Conservation (phyloP, 2,329 filamentous ascomycete species). For the Colletotrichum lindemuthianum region DNA sequence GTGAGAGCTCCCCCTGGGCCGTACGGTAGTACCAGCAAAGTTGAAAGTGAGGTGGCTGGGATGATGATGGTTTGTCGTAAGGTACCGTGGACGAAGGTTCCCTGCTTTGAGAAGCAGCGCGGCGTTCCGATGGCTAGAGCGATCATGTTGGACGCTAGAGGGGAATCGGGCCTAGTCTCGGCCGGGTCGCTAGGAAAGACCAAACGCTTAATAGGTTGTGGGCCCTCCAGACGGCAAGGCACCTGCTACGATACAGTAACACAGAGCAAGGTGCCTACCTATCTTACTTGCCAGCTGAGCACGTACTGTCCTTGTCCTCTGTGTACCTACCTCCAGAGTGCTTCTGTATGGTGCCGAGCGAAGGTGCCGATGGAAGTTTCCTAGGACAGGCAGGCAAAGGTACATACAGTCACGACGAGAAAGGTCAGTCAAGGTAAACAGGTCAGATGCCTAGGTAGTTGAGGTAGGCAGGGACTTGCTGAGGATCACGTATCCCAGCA, state of each 20-base stretch:
- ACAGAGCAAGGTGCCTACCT: too few species aligned
- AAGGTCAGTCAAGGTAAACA: too few species aligned
- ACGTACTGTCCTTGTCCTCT: background rate
- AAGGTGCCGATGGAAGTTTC: too few species aligned
- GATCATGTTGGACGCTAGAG: constrained; percentile 11
- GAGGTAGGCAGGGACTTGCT: too few species aligned
- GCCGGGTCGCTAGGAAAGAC: constrained; percentile 23
- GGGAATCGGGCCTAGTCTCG: background rate
- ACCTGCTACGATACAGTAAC: too few species aligned
- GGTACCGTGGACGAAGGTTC: constrained; percentile 6
- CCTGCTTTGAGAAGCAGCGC: constrained; percentile 30
- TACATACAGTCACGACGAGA: too few species aligned
- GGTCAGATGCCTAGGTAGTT: too few species aligned
- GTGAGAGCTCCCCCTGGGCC: background rate
- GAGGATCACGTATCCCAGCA: constrained; percentile 11
- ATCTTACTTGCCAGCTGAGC: background rate
- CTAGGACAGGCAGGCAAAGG: too few species aligned
- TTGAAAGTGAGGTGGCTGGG: constrained; percentile 43
- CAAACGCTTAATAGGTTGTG: constrained; percentile 8
- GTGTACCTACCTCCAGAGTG: too few species aligned
- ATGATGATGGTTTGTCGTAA: constrained; percentile 12
- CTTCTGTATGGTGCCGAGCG: too few species aligned
- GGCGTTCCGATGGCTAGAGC: constrained; percentile 30
- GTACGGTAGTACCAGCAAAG: background rate
- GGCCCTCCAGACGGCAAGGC: background rate